phyloP scores from a whole-genome alignment of 2,329 filamentous ascomycete species.

The Paraphoma sp. region DNA sequence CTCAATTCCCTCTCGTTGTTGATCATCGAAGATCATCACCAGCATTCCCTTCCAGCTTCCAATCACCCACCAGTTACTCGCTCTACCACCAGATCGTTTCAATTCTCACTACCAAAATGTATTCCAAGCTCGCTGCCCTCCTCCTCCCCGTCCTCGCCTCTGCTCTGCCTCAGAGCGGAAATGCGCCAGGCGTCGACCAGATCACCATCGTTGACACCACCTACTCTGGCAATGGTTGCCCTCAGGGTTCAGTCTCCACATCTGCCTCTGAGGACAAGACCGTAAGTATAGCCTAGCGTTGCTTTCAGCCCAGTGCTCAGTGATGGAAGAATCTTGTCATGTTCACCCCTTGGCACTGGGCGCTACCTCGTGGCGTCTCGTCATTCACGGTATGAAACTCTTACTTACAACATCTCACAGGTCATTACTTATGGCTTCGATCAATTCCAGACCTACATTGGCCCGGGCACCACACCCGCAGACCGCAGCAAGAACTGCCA shows the following conservation, averaged over 20 bases:
- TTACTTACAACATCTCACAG: conserved; percentile 18
- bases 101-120: conserved; percentile 27
- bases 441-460: conserved; percentile 44
- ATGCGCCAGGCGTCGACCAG: conserved; percentile 25
- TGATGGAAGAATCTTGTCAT: conserved; percentile 1
- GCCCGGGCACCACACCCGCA: conserved; percentile 31
- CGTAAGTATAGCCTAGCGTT: conserved; percentile 19
- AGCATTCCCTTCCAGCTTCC: conserved; percentile 23
- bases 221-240: conserved; percentile 45
- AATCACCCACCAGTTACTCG: conserved; percentile 9
- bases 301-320: background rate
- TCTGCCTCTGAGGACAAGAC: conserved; percentile 42
- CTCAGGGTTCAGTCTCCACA: conserved; percentile 43
- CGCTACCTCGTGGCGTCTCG: background rate
- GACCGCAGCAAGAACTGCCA: conserved; percentile 48
- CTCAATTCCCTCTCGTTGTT: conserved; percentile 13
- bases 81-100: conserved; percentile 1
- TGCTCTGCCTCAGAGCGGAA: conserved; percentile 26
- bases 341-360: conserved; percentile 2
- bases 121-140: conserved; percentile 37
- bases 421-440: conserved; percentile 45
- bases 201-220: conserved; percentile 39
- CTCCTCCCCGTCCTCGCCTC: conserved; percentile 37
- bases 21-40: conserved; percentile 37
- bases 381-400: background rate